Evolutionary conservation across 176 grass and related monocot genomes (phyloP).

Genomic region (Cenchrus fungigraminus): DNA sequence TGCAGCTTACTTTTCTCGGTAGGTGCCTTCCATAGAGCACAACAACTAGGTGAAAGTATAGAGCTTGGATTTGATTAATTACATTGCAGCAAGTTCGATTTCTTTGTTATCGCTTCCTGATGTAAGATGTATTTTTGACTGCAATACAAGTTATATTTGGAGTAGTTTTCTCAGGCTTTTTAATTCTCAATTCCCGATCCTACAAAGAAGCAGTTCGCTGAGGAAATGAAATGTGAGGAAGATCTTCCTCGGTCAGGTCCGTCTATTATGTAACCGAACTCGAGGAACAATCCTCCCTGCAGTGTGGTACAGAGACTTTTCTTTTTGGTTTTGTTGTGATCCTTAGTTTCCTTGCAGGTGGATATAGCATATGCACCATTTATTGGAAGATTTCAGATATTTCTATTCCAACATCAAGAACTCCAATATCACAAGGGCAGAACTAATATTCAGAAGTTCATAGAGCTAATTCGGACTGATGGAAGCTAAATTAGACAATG

Average conservation of each 20-base stretch:
- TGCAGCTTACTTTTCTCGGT: no score
- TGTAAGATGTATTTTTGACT: slow-evolving; percentile 48
- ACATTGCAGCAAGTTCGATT: slow-evolving; percentile 69
- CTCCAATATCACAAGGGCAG: slow-evolving; percentile 62
- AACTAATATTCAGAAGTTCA: no score
- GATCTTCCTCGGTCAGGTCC: slow-evolving; percentile 88
- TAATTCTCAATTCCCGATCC: slow-evolving; percentile 46
- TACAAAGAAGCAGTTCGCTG: slow-evolving; percentile 67
- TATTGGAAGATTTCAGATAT: slow-evolving; percentile 67
- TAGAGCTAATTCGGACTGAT: no score
- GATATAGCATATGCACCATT: slow-evolving; percentile 93
- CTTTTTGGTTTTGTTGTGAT: slow-evolving; percentile 3
- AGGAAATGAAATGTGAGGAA: slow-evolving; percentile 85
- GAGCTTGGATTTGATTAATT: slow-evolving; percentile 92
- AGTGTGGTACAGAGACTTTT: no score
- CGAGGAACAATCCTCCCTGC: not conserved
- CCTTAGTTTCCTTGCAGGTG: slow-evolving; percentile 53
- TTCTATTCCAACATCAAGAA: slow-evolving; percentile 60
- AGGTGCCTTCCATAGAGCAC: no score
- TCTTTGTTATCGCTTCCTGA: slow-evolving; percentile 63
- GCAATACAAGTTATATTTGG: not conserved
- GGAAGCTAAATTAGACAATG: no score
- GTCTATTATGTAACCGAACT: slow-evolving; percentile 52
- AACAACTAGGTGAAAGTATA: slow-evolving; percentile 10
- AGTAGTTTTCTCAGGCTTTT: not conserved